Conservation (phyloP, 208 protist species). For the Trypanosomatidae sp. region DNA sequence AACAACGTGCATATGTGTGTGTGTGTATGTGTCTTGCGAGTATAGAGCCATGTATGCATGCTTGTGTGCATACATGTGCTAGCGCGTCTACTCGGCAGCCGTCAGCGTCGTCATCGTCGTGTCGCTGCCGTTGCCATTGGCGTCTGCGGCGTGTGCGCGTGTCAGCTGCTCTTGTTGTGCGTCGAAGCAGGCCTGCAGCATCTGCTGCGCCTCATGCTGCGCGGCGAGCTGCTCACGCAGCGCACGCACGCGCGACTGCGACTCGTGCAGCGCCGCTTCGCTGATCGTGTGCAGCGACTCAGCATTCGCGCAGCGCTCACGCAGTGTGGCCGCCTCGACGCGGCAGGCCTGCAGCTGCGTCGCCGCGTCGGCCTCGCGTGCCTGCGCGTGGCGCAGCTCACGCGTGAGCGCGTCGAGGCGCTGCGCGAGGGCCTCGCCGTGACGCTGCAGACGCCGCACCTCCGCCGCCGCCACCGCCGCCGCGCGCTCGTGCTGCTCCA, state of each 20-base stretch:
- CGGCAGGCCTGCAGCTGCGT: constrained; percentile 43
- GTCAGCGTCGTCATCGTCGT: neutral
- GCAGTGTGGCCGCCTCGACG: constrained; percentile 46
- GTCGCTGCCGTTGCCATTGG: constrained; percentile 37
- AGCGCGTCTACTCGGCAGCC: neutral
- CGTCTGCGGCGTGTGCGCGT: no score
- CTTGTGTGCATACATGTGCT: neutral
- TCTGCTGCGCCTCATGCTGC: constrained; percentile 55
- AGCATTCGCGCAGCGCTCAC: constrained; percentile 68
- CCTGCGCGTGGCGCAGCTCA: constrained; percentile 31
- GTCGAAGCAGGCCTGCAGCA: constrained; percentile 85
- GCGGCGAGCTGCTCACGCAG: constrained; percentile 71
- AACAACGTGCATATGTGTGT: neutral
- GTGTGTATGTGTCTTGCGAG: neutral
- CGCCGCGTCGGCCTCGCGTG: constrained; percentile 26
- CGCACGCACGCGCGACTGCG: constrained; percentile 48
- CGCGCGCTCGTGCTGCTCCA: constrained; percentile 12
- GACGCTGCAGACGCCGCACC: constrained; percentile 20
- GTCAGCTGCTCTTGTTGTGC: constrained; percentile 83
- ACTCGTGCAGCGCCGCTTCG: constrained; percentile 43
- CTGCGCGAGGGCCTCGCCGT: constrained; percentile 15
- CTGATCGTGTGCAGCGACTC: constrained; percentile 75
- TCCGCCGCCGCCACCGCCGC: constrained; percentile 20
- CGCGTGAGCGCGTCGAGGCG: constrained; percentile 14
- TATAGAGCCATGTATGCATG: neutral